Evolutionary conservation across 2,329 filamentous ascomycete genomes (phyloP), one percentile per base, ranked within the genome.

Genomic region (Penicillium sp.): DNA sequence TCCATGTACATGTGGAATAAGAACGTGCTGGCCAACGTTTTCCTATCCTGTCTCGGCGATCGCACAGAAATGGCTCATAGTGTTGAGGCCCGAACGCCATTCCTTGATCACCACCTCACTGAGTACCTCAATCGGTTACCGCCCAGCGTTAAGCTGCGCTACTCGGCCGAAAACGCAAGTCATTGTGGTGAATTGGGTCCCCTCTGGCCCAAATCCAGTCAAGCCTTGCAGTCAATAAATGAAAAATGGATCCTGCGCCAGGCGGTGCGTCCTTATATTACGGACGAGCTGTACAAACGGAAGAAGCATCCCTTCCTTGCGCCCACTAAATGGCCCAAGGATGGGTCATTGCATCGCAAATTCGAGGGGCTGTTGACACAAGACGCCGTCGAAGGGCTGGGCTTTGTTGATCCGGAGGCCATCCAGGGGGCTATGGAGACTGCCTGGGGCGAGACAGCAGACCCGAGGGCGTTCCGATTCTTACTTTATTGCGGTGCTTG

Each of bases 171-270:
- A 16, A 16, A 38, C 14, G n/a, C 13, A 38, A n/a, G 13, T 13
- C 4, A 2, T 16, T 34, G 8, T 34, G 32, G 32, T 34, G 32
- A 34, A 34, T 34, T 34, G 32, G 32, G 32, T 34, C 32, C 32
- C 11, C 8, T 34, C 7, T 34, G 32, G 32, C 57, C 62, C 22
- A 55, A 67, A 11, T 59, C 54, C 42, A 51, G 55, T 6, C 38
- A 56, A 1, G 43, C 43, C 6, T 51, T 55, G 13, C 59, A 62
- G 10, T 55, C 59, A 1, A 69, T 79, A 39, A 64, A 63, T 1
- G 79, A 83, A 66, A 82, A 84, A 56, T 80, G 77, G 72, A 76
- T 83, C 27, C 72, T 83, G 1, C 75, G 79, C 3, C 77, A 84
- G 59, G 81, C 80, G 0, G 72, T 70, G 18, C 75, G 73, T 53